Percentiles rank a stretch among this genome's conserved stretches.
Conservation (phyloP, 1,284 basidiomycete genomes). For the Athelia psychrophila region DNA sequence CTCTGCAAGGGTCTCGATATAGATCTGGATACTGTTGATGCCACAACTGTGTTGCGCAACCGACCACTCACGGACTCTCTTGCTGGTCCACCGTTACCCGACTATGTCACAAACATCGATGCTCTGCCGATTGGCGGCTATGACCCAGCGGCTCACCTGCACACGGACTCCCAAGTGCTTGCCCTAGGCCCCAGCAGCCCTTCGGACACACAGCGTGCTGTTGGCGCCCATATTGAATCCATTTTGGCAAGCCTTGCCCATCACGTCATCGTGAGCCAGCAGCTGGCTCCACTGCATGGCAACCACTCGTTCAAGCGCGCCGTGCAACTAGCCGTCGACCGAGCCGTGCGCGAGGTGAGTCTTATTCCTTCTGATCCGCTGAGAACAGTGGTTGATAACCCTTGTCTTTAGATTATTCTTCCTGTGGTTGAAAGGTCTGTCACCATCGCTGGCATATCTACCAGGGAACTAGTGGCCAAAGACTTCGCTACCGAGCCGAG, state of each 20-base stretch:
- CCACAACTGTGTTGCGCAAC: constrained; percentile 79
- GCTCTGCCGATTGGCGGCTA: constrained; percentile 68
- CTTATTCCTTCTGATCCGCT: not conserved
- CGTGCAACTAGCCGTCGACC: constrained; percentile 89
- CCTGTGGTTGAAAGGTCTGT: constrained; percentile 99
- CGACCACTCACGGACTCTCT: constrained; percentile 53
- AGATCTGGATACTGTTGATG: constrained; percentile 85
- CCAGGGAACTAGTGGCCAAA: constrained; percentile 92
- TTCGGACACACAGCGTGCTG: constrained; percentile 57
- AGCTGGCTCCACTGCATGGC: constrained; percentile 68
- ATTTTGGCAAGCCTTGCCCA: constrained; percentile 76
- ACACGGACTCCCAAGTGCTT: constrained; percentile 54
- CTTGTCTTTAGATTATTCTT: constrained; percentile 76
- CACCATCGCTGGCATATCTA: constrained; percentile 98
- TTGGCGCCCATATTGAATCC: constrained; percentile 72
- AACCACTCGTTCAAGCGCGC: constrained; percentile 91
- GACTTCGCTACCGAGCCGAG: constrained; percentile 96
- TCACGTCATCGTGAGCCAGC: constrained; percentile 78
- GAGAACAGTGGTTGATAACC: not conserved
- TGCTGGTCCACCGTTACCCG: constrained; percentile 57
- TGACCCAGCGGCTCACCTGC: constrained; percentile 42
- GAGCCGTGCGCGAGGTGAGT: constrained; percentile 89
- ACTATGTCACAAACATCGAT: constrained; percentile 71
- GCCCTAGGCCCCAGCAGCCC: constrained; percentile 52
- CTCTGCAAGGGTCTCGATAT: constrained; percentile 92